phyloP scores from a whole-genome alignment of 140 eudicot species.

The Flaveria floridana region DNA sequence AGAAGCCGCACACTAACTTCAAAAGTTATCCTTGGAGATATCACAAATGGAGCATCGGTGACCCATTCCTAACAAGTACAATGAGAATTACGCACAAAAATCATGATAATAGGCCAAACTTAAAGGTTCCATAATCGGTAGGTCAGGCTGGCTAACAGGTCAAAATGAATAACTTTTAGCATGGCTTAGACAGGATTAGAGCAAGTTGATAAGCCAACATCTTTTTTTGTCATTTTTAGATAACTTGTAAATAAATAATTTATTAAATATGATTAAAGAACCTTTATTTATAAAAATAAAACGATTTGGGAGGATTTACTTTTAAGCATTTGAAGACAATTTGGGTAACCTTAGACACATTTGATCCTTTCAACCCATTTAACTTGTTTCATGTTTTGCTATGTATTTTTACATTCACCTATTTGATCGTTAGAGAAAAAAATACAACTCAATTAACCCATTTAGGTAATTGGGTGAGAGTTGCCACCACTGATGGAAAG shows the following conservation, averaged over 20 bases:
- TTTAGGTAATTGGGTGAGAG: neutral
- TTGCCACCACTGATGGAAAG: neutral
- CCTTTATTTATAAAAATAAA: neutral
- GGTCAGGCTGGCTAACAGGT: constrained; percentile 1
- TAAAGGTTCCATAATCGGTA: neutral
- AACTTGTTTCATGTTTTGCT: neutral
- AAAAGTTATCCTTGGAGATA: constrained; percentile 93
- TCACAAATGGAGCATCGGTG: constrained; percentile 81
- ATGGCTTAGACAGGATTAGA: neutral
- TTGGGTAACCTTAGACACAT: constrained; percentile 4
- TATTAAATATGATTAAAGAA: neutral
- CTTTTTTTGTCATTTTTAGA: neutral
- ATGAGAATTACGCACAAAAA: constrained; percentile 16
- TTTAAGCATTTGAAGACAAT: neutral
- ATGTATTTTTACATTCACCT: neutral
- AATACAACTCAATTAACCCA: neutral
- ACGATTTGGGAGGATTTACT: neutral
- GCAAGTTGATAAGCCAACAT: neutral
- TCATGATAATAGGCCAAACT: neutral
- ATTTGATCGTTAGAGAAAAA: neutral
- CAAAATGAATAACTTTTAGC: neutral
- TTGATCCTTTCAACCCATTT: constrained; percentile 1
- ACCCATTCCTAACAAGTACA: constrained; percentile 68
- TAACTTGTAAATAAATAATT: neutral
- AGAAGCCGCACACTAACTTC: constrained; percentile 97